Conservation (phyloP, 129 eudicot species). For the carrot (Daucus carota) region DH1_v3.0 NC_030384.2:36819501-36820000, state of each 20-base stretch:
- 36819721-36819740: too few relatives aligned
- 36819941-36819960: conserved; percentile 44
- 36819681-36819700: not conserved
- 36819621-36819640: not conserved
- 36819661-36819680: too few relatives aligned
- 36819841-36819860: not conserved
- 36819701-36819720: not conserved
- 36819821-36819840: too few relatives aligned
- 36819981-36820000: not conserved
- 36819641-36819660: not conserved
- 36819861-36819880: not conserved
- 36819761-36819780: not conserved
- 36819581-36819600: not conserved
- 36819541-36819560: too few relatives aligned
- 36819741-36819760: too few relatives aligned
- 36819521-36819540: too few relatives aligned
- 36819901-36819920: conserved; percentile 48
- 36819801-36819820: not conserved
- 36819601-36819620: not conserved
- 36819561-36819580: not conserved
- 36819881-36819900: conserved; percentile 15
- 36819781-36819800: not conserved
- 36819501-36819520: too few relatives aligned
- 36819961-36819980: conserved; percentile 15
- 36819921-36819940: conserved; percentile 54